Base-by-base conservation (phyloP, 257 asterid species). In the Fraxinus quadrangulata region DNA sequence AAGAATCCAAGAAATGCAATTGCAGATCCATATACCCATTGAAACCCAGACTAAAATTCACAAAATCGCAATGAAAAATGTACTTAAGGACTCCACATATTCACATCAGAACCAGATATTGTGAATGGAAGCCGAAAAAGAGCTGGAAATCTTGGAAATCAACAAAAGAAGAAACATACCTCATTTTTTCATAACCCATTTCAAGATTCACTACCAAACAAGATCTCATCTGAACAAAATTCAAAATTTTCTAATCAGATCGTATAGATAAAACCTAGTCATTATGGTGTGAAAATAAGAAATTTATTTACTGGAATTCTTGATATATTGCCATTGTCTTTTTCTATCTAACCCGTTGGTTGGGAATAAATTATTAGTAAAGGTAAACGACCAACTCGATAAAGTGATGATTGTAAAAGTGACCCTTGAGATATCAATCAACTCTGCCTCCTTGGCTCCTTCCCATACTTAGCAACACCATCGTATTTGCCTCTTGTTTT, bases 221-320 rank as follows among this genome's bases (percentile, higher is more conserved):
- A 83, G 85, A 86, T 86, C 87, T 80, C 77, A 73, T 76, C 87
- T 73, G 75, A 82, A 73, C 11, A 83, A 78, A 83, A 83, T 63
- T 72, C n/a, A 5, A 69, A 23, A 0, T 63, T 63, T 63, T 12
- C 17, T 12, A 13, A 24, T 63, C 69, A 24, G 69, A 63, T 26
- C 34, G 1, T 12, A 24, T 61, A 61, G 7, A 12, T 11, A 9
- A 54, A 23, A 28, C 14, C 16, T 21, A 45, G 28, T 28, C 65
- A 21, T 63, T 73, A 63, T 76, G 77, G 81, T 73, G 81, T 56
- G 81, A 75, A 63, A 70, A 81, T 83, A 82, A 36, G 56, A 80
- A 78, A 75, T 54, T 72, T 77, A 63, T 63, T 78, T 70, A 70
- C 72, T 68, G 51, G 24, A 76, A 75, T 28, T 68, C n/a, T 51